Base-by-base conservation (phyloP, 441 rosid species). In the Arabidopsis hybrid region DNA sequence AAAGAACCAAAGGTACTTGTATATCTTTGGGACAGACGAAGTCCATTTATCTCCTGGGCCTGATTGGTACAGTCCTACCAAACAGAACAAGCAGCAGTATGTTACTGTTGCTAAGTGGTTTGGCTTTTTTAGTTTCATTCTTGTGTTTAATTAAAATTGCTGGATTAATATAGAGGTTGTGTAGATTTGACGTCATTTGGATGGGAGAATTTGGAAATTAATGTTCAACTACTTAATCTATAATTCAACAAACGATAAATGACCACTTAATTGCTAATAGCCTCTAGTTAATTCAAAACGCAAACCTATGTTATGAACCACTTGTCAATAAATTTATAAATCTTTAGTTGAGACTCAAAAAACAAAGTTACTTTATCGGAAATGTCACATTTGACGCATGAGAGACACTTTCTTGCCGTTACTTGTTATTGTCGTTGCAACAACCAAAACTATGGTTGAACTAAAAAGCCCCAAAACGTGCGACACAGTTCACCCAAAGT, bases 401-500 rank as follows among this genome's bases (percentile, higher is more conserved):
- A 76, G 46, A 63, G 17, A 76, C 66, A 13, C 60, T 76, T 76
- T 76, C 58, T 47, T 69, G 65, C 65, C 29, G 65, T 69, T 76
- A 76, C 79, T 62, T 62, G 65, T 62, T 57, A 10, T 64, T 63
- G 55, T 76, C 55, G 75, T 50, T 61, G 61, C 71, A 76, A 40
- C 67, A 64, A 76, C 79, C 71, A 70, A n/a, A 38, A 40, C 49
- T 63, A 46, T 76, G 47, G 75, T 66, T 76, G 79, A 76, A 14
- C 75, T 14, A 76, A 76, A 62, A 69, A 7, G 7, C 59, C 69
- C 14, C 60, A 40, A 64, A 70, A 70, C 67, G 61, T 56, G 75
- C 52, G 11, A 56, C 60, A 32, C 11, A 43, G 6, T 61, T 62
- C 35, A 53, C 38, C 17, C 14, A 47, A 34, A 42, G 16, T 42